Base-by-base conservation (phyloP, 768 basidiomycete species). In the Pholiota microspora region DNA sequence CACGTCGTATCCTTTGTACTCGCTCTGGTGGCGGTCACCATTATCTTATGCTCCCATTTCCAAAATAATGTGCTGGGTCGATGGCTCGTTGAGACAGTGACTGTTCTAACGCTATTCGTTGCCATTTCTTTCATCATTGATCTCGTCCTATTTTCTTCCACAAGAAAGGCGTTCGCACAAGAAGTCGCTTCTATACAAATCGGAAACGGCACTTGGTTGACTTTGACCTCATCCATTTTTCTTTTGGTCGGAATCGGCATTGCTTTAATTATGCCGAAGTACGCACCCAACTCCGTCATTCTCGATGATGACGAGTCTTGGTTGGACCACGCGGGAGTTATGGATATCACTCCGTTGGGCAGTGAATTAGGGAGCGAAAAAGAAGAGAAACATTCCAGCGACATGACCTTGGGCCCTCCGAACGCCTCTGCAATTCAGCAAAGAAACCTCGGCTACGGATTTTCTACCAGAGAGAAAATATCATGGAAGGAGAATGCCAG, bases 131-230 rank as follows among this genome's bases (percentile, higher is more conserved):
- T 46, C 27, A 8, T 23, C 31, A 16, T 47, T 27, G 53, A 54
- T 16, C 34, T 46, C 24, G 24, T 23, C 8, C 16, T 54, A 27
- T 38, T 54, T 8, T 36, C 27, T 6, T 16, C 21, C 2, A 34
- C 38, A 18, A 25, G 25, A 10, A 46, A 36, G 45, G 25, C 45
- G 29, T 47, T 46, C 13, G 25, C 46, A 23, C 25, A 42, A 13
- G 7, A 16, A 25, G 16, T 29, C 5, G 40, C 51, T 1, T 16
- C 45, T 2, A 25, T 47, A 10, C 23, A 47, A 25, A 27, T 54
- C 27, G 53, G 57, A 31, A 46, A 51, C 40, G 48, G 53, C 4
- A 52, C 50, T 16, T 58, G 53, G 49, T 21, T 58, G 9, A 55
- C 57, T 25, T 36, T 54, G 18, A 24, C 35, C 7, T 47, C 57